Conservation (phyloP, 2,329 filamentous ascomycete species). For the Colletotrichum cereale region DNA sequence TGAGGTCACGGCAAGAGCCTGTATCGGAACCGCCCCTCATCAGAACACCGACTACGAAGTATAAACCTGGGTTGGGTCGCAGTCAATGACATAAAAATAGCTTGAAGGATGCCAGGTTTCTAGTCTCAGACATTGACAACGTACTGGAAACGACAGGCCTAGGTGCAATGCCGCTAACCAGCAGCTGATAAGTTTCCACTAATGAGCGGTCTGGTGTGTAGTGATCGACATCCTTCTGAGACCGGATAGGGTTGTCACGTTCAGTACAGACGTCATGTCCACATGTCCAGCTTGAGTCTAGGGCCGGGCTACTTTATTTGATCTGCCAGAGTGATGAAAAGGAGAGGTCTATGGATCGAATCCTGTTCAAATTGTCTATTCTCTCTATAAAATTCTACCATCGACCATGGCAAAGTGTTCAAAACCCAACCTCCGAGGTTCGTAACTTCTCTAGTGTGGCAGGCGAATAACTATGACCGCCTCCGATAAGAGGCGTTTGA, state of each 20-base stretch:
- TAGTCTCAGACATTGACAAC: constrained; percentile 67
- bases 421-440: background rate
- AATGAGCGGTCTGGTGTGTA: constrained; percentile 76
- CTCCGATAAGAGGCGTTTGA: constrained; percentile 16
- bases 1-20: constrained; percentile 82
- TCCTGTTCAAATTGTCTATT: constrained; percentile 72
- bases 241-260: background rate
- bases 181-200: constrained; percentile 87
- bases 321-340: constrained; percentile 61
- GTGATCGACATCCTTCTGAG: too few relatives aligned
- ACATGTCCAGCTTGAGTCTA: constrained; percentile 72
- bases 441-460: background rate
- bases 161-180: constrained; percentile 75
- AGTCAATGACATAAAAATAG: constrained; percentile 85
- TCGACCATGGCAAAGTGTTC: background rate
- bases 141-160: constrained; percentile 69
- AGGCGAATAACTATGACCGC: background rate
- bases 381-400: constrained; percentile 1
- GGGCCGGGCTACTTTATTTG: constrained; percentile 72
- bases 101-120: constrained; percentile 88
- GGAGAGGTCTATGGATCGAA: constrained; percentile 73
- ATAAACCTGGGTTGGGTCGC: constrained; percentile 91
- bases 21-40: constrained; percentile 68
- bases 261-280: constrained; percentile 60
- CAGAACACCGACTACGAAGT: constrained; percentile 68